Evolutionary conservation across 495 filamentous ascomycete genomes (phyloP).

Genomic region (Tuber borchii): DNA sequence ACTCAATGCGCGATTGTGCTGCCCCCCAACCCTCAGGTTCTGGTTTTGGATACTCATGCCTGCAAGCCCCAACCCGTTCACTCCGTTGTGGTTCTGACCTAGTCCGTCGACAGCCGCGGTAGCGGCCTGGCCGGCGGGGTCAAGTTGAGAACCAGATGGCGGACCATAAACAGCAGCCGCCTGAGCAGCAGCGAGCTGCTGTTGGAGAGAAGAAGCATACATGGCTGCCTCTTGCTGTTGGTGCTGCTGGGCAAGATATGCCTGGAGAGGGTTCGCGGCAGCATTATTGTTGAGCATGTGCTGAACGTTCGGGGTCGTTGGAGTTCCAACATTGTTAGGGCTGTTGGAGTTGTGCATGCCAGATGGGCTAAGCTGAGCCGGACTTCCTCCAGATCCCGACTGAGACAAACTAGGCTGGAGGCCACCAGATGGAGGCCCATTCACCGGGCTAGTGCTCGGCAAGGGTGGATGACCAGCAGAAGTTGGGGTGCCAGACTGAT

Average conservation of each 20-base stretch:
- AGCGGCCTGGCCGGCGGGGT: constrained; percentile 33
- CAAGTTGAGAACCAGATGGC: constrained; percentile 39
- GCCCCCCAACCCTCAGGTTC: constrained; percentile 40
- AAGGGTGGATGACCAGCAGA: constrained; percentile 61
- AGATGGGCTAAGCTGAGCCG: constrained; percentile 47
- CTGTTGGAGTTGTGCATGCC: constrained; percentile 44
- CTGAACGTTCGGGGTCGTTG: constrained; percentile 47
- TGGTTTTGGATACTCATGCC: constrained; percentile 37
- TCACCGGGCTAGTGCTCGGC: constrained; percentile 50
- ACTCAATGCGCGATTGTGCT: constrained; percentile 44
- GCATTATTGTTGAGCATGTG: constrained; percentile 69
- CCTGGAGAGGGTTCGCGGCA: constrained; percentile 80
- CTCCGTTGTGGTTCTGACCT: constrained; percentile 27
- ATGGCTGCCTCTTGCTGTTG: constrained; percentile 56
- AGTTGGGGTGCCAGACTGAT: constrained; percentile 43
- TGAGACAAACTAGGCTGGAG: constrained; percentile 47
- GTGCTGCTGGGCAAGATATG: constrained; percentile 67
- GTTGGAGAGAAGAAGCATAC: constrained; percentile 49
- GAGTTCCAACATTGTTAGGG: constrained; percentile 36
- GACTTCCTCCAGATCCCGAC: constrained; percentile 62
- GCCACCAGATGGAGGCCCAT: constrained; percentile 43
- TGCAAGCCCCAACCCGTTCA: constrained; percentile 35
- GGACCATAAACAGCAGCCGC: constrained; percentile 54
- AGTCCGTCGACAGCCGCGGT: constrained; percentile 22
- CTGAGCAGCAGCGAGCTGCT: constrained; percentile 55